These are phyloP conservation scores for Stephania cephalantha DNA, from an alignment of 164 flowering plant genomes.

Conservation along the genomic window DNA sequence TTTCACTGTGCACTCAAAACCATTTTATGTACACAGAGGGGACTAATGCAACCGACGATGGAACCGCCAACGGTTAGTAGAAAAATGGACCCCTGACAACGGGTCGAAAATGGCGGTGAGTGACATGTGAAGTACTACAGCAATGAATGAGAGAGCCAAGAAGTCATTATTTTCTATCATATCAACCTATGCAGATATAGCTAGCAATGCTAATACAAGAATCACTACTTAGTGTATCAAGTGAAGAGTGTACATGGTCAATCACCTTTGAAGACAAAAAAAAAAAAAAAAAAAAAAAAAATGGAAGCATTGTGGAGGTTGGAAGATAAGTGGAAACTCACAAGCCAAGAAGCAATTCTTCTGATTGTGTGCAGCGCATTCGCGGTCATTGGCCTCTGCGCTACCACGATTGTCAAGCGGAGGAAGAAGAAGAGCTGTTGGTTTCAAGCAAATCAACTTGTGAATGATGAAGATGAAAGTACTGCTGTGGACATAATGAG, in stretches of 20 bases:
- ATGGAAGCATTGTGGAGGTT: constrained; percentile 71
- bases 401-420: constrained; percentile 18
- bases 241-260: neutral
- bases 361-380: constrained; percentile 31
- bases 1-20: neutral
- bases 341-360: constrained; percentile 43
- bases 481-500: neutral
- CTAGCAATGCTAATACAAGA: neutral
- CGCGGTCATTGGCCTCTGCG: constrained; percentile 36
- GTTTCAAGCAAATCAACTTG: neutral
- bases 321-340: constrained; percentile 53
- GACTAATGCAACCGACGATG: neutral
- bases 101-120: neutral
- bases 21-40: too few relatives aligned
- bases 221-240: neutral
- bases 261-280: neutral
- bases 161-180: neutral
- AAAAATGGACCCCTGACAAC: neutral
- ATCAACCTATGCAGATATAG: neutral
- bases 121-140: neutral
- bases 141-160: neutral
- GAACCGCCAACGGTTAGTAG: neutral
- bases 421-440: constrained; percentile 19
- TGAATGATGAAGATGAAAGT: neutral
- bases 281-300: constrained; percentile 7